Base-by-base conservation (phyloP, 2,329 filamentous ascomycete species). In the Cordyceps farinosa region DNA sequence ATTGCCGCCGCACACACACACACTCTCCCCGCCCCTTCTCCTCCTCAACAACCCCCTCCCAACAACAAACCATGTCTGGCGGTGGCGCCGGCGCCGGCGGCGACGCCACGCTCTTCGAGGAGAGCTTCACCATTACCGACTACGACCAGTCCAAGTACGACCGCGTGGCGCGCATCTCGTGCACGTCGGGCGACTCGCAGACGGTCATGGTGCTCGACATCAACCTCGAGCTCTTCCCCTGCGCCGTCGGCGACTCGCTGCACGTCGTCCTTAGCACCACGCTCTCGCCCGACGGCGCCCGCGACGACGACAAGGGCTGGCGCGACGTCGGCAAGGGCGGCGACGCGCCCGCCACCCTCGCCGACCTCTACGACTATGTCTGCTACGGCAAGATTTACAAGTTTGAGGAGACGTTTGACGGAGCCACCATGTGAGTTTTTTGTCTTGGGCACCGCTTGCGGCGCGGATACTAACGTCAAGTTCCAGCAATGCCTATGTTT, bases 51-150 rank as follows among this genome's bases (percentile, higher is more conserved):
- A n/a, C n/a, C n/a, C n/a, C n/a, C n/a, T n/a, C n/a, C n/a, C n/a
- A n/a, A 44, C 47, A 54, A 40, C 6, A 38, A 38, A 70, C 65
- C 62, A 83, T 83, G 78, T 73, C 79, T 77, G 89, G 90, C 69
- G 94, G 97, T 13, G 38, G 2, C 15, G 54, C 40, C 22, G 54
- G 54, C 80, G 89, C 93, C 70, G 82, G 91, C 77, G 89, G 90
- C 69, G 94, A 98, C 80, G 89, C 93, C 64, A 89, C 95, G 72
- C 90, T 98, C 77, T 96, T 96, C 79, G 92, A 97, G 79, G 92
- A 96, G 74, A 89, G 86, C 71, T 97, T 98, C 84, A 90, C 85
- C 66, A 84, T 98, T 71, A 94, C 87, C 69, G 79, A 85, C 62
- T 81, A 92, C 75, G 90, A 97, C 80, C 84, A 88, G 72, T 85